Conservation (phyloP, 140 eudicot genomes). For the Anethum foeniculum region DNA sequence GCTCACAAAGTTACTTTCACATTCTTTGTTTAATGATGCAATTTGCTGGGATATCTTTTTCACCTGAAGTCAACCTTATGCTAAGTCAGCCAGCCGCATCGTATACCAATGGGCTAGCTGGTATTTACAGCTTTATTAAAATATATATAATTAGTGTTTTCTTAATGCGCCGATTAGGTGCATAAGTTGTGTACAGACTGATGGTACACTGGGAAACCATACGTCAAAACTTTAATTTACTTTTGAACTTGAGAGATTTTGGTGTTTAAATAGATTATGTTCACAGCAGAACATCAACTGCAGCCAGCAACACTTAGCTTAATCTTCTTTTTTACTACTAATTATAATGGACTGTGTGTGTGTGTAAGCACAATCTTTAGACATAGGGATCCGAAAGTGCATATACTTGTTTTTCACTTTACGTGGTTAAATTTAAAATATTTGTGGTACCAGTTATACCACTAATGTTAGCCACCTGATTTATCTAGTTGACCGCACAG, state of each 20-base stretch:
- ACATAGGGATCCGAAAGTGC: neutral
- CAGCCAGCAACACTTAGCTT: neutral
- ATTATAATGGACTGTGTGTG: neutral
- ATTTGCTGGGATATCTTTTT: slow-evolving; percentile 22
- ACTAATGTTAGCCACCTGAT: slow-evolving; percentile 21
- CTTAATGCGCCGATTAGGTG: neutral
- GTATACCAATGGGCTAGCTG: neutral
- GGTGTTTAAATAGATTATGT: neutral
- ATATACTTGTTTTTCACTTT: neutral
- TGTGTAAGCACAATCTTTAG: neutral
- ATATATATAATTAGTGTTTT: neutral
- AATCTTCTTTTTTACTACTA: neutral
- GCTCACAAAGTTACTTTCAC: neutral
- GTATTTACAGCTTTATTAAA: neutral
- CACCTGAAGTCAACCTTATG: neutral
- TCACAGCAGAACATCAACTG: neutral
- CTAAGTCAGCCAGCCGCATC: neutral
- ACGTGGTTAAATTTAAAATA: neutral
- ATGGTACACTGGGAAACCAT: neutral
- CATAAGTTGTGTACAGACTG: neutral
- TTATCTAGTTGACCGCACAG: neutral
- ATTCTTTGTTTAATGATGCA: slow-evolving; percentile 3
- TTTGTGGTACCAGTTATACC: neutral
- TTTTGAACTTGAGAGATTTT: neutral
- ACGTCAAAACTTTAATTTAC: neutral